These are phyloP conservation scores for Diaporthe caulivora DNA, from an alignment of 2,329 filamentous ascomycete genomes.

Conservation along the genomic window DNA sequence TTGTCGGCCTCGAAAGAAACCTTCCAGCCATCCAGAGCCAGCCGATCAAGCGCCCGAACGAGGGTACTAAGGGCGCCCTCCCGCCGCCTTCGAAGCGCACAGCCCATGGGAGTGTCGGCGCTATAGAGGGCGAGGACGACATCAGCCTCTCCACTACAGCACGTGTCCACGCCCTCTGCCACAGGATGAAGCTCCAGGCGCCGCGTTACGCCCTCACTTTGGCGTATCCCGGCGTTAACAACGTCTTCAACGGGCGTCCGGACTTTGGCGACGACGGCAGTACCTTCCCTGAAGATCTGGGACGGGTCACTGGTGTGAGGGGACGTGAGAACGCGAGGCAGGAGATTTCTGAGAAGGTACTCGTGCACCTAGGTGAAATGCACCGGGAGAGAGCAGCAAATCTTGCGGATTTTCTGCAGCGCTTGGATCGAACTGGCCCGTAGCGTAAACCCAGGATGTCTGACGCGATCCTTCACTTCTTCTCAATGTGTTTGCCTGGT, in stretches of 20 bases:
- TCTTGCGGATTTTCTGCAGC: constrained; percentile 35
- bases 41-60: background rate
- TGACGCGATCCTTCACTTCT: too few relatives aligned
- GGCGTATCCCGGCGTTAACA: constrained; percentile 43
- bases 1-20: constrained; percentile 38
- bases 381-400: constrained; percentile 42
- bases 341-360: constrained; percentile 54
- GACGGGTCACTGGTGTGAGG: constrained; percentile 49
- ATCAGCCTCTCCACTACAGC: constrained; percentile 38
- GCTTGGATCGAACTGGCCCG: constrained; percentile 27
- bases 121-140: constrained; percentile 34
- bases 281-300: constrained; percentile 48
- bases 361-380: constrained; percentile 50
- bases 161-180: constrained; percentile 50
- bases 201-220: constrained; percentile 49
- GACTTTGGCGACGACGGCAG: constrained; percentile 48
- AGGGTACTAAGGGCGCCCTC: background rate
- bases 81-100: constrained; percentile 32
- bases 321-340: constrained; percentile 53
- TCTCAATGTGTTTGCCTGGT: too few relatives aligned
- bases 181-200: constrained; percentile 46
- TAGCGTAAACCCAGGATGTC: background rate
- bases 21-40: background rate
- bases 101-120: constrained; percentile 4
- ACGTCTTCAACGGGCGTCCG: constrained; percentile 53